phyloP scores from a whole-genome alignment of 2,329 filamentous ascomycete genomes.

The Aspergillus viridinutans region DNA sequence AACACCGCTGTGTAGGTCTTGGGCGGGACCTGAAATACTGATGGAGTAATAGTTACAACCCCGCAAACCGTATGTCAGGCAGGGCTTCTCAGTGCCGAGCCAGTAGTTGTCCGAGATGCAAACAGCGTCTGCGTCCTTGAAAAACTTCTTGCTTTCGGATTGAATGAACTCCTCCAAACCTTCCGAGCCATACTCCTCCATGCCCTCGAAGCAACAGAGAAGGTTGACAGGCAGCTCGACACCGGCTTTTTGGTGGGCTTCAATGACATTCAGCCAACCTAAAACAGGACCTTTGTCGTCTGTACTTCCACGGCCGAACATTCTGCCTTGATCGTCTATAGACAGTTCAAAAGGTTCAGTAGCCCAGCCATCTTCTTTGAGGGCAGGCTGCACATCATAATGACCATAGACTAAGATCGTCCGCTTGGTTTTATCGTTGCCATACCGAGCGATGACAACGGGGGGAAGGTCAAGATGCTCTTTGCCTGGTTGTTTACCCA shows the following conservation, averaged over 20 bases:
- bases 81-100: constrained; percentile 98
- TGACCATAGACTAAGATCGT: constrained; percentile 97
- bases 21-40: constrained; percentile 82
- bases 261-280: constrained; percentile 96
- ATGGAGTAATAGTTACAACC: constrained; percentile 98
- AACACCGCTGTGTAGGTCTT: constrained; percentile 93
- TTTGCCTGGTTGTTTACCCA: constrained; percentile 89
- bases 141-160: constrained; percentile 86
- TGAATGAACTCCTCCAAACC: constrained; percentile 93
- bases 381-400: constrained; percentile 96
- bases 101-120: constrained; percentile 99
- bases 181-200: constrained; percentile 98
- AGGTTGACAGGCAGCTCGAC: constrained; percentile 96
- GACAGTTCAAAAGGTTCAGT: constrained; percentile 89
- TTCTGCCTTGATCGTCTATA: constrained; percentile 84
- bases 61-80: constrained; percentile 92
- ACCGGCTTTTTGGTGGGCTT: constrained; percentile 92
- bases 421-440: constrained; percentile 84
- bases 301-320: constrained; percentile 93
- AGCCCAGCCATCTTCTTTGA: constrained; percentile 90
- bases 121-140: constrained; percentile 90
- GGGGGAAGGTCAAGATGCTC: constrained; percentile 89
- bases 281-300: constrained; percentile 98
- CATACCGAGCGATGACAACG: constrained; percentile 87
- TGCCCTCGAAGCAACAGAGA: constrained; percentile 98